phyloP scores from a whole-genome alignment of 2,329 filamentous ascomycete genomes.

The Cadophora sp. region DNA sequence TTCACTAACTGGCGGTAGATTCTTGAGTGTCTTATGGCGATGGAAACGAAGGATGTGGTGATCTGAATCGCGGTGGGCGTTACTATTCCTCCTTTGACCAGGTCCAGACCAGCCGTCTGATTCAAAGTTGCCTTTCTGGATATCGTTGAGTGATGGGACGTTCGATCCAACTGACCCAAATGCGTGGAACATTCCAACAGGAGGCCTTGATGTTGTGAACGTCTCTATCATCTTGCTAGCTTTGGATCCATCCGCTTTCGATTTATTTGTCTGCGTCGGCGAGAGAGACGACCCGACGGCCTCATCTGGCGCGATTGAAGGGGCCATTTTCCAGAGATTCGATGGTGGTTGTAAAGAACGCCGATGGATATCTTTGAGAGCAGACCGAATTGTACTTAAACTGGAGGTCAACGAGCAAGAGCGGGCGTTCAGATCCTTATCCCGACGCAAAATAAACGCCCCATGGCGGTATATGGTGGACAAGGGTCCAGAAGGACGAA shows the following conservation, averaged over 20 bases:
- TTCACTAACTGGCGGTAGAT: conserved; percentile 13
- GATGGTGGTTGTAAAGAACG: not conserved
- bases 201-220: conserved; percentile 33
- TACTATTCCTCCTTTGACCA: conserved; percentile 35
- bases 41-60: conserved; percentile 23
- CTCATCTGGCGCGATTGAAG: conserved; percentile 11
- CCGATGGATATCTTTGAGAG: not conserved
- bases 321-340: not conserved
- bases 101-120: conserved; percentile 34
- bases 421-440: conserved; percentile 2
- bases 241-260: conserved; percentile 17
- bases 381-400: not conserved
- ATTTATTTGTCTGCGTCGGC: conserved; percentile 23
- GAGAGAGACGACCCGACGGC: not conserved
- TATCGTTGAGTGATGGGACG: conserved; percentile 35
- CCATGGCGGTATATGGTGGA: conserved; percentile 1
- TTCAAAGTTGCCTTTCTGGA: conserved; percentile 35
- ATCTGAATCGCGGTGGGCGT: conserved; percentile 31
- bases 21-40: conserved; percentile 27
- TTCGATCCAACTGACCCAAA: conserved; percentile 34
- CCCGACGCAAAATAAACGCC: not conserved
- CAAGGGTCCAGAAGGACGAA: not conserved
- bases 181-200: conserved; percentile 37
- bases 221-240: conserved; percentile 24
- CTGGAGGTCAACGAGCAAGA: not conserved